phyloP scores from a whole-genome alignment of 2,329 filamentous ascomycete genomes.

The Pezicula rhizophila region DNA sequence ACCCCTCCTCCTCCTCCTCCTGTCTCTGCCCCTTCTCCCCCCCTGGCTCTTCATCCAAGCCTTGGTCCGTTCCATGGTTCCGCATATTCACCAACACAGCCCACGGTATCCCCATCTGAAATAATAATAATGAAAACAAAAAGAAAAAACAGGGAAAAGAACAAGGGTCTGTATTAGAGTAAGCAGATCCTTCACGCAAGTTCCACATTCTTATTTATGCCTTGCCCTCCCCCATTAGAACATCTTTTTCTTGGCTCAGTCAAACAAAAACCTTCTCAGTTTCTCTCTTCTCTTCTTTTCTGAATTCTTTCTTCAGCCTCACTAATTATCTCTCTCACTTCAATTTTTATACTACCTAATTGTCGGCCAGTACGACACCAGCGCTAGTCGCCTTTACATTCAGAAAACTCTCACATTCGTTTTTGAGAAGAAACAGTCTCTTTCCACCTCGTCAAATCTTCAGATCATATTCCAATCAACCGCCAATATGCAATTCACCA shows the following conservation, averaged over 20 bases:
- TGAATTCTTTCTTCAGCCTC: constrained; percentile 3
- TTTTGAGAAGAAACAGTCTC: background rate
- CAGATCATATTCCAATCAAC: constrained; percentile 6
- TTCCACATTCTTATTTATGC: constrained; percentile 19
- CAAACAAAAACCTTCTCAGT: too few relatives aligned
- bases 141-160: too few relatives aligned
- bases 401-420: constrained; percentile 12
- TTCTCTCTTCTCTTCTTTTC: constrained; percentile 7
- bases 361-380: constrained; percentile 29
- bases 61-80: constrained; percentile 2
- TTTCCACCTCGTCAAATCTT: constrained; percentile 4
- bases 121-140: too few relatives aligned
- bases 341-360: constrained; percentile 14
- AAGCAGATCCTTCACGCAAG: constrained; percentile 15
- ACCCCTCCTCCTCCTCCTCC: too few relatives aligned
- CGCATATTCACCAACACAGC: background rate
- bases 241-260: background rate
- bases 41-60: background rate
- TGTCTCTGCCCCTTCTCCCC: too few relatives aligned
- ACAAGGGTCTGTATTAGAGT: constrained; percentile 3
- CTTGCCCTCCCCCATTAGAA: constrained; percentile 6
- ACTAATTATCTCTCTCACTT: background rate
- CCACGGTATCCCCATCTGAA: too few relatives aligned
- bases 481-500: constrained; percentile 28
- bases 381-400: constrained; percentile 23